A percentile compares a stretch with the other conserved stretches of the same genome.
Conservation (phyloP, 768 basidiomycete species). For the Auricularia sp. region DNA sequence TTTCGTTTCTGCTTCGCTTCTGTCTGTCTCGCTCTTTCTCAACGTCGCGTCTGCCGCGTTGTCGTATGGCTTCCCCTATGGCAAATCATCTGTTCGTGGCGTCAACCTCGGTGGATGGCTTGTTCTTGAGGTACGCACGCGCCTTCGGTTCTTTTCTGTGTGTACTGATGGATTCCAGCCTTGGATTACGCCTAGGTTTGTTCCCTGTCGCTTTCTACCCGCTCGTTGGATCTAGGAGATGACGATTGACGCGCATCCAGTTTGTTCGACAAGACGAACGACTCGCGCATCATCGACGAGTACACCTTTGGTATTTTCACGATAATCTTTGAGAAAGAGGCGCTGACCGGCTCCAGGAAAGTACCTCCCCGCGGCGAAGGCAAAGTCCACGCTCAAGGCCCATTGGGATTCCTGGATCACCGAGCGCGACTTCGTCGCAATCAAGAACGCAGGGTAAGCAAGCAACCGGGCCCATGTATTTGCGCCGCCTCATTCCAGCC, state of each 20-base stretch:
- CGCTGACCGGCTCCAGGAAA: conserved; percentile 23
- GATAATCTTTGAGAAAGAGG: conserved; percentile 15
- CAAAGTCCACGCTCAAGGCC: conserved; percentile 38
- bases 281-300: conserved; percentile 59
- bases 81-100: conserved; percentile 63
- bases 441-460: conserved; percentile 4
- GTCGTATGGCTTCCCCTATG: conserved; percentile 53
- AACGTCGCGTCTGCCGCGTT: neutral
- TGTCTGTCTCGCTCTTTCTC: neutral
- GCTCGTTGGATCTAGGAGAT: neutral
- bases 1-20: neutral
- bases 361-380: conserved; percentile 42
- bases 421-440: conserved; percentile 43
- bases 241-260: conserved; percentile 19
- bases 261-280: conserved; percentile 58
- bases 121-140: conserved; percentile 38
- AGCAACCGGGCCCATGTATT: neutral
- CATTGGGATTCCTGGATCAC: conserved; percentile 73
- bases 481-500: neutral
- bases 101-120: conserved; percentile 74
- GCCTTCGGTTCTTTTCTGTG: conserved; percentile 11
- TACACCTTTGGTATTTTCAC: conserved; percentile 58
- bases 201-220: neutral
- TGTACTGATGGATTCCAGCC: conserved; percentile 42
- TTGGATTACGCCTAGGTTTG: conserved; percentile 58